A percentile compares a stretch with the other conserved stretches of the same genome.
These are phyloP conservation scores for Hortiboletus campestris DNA, from an alignment of 768 basidiomycete species.

Conservation along the genomic window DNA sequence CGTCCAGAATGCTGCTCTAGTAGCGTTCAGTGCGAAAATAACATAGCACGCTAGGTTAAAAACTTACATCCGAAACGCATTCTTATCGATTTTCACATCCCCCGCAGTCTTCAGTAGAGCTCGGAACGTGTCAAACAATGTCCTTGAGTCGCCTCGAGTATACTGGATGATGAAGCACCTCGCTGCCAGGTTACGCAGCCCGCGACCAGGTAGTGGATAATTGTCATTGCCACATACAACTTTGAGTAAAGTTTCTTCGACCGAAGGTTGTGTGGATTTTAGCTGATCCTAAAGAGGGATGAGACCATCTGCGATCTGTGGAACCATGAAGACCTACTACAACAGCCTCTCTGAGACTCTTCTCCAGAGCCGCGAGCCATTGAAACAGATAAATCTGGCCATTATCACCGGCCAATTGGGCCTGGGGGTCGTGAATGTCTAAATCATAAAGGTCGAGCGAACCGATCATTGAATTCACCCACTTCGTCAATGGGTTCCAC, in stretches of 20 bases:
- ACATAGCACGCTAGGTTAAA: background rate
- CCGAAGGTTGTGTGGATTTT: slow-evolving; percentile 56
- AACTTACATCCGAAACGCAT: slow-evolving; percentile 63
- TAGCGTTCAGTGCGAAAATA: slow-evolving; percentile 5
- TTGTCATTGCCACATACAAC: slow-evolving; percentile 60
- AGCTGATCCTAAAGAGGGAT: slow-evolving; percentile 53
- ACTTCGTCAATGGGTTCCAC: slow-evolving; percentile 34
- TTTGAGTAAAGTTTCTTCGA: slow-evolving; percentile 67
- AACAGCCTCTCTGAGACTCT: slow-evolving; percentile 46
- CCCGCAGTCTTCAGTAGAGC: slow-evolving; percentile 68
- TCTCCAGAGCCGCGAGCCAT: slow-evolving; percentile 73
- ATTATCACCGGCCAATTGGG: slow-evolving; percentile 67
- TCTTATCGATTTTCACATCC: slow-evolving; percentile 73
- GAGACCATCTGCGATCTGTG: background rate
- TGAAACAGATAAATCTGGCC: slow-evolving; percentile 82
- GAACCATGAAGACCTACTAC: slow-evolving; percentile 43
- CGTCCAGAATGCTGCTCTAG: slow-evolving; percentile 79
- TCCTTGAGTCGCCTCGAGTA: slow-evolving; percentile 75
- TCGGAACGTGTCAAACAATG: slow-evolving; percentile 85
- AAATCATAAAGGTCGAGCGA: slow-evolving; percentile 7
- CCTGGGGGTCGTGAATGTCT: slow-evolving; percentile 38
- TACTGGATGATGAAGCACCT: slow-evolving; percentile 76
- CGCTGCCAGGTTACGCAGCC: slow-evolving; percentile 73
- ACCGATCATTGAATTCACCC: slow-evolving; percentile 8
- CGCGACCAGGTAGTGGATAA: slow-evolving; percentile 85